Percentiles rank a stretch among this genome's conserved stretches.
phyloP scores from a whole-genome alignment of 179 eudicot genomes.

The Silene coronaria region DNA sequence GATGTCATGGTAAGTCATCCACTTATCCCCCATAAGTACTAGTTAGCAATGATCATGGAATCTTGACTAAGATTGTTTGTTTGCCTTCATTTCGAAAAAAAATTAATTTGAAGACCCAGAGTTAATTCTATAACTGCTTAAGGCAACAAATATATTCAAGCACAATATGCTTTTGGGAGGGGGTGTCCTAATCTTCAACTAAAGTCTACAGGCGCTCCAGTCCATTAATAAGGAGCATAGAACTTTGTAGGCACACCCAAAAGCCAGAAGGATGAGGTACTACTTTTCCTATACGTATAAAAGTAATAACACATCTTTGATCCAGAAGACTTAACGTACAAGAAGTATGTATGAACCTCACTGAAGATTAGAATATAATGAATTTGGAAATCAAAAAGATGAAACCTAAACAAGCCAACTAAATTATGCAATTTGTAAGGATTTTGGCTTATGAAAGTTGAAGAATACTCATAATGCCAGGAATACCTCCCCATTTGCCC shows the following conservation, averaged over 20 bases:
- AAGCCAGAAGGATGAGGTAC: not conserved
- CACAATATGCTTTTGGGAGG: not conserved
- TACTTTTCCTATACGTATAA: not conserved
- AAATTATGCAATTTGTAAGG: not conserved
- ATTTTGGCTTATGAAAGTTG: not conserved
- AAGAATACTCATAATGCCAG: slow-evolving; percentile 6
- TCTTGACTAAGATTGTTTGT: not conserved
- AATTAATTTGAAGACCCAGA: not conserved
- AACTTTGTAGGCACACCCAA: not conserved
- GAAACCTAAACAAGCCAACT: not conserved
- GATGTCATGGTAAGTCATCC: not conserved
- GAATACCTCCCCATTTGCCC: slow-evolving; percentile 82
- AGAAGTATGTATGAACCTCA: not conserved
- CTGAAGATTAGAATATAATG: not conserved
- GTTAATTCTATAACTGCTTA: not conserved
- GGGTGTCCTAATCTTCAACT: not conserved
- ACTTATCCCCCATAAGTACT: not conserved
- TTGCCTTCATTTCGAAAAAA: not conserved
- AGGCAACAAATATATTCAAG: not conserved
- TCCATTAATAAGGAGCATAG: not conserved
- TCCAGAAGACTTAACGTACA: not conserved
- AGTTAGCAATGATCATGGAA: not conserved
- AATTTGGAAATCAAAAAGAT: not conserved
- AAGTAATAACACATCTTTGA: not conserved
- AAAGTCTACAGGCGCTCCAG: not conserved